Evolutionary conservation across 2,329 filamentous ascomycete species (phyloP), one percentile per base, ranked within the genome.

Genomic region (Colletotrichum cereale): DNA sequence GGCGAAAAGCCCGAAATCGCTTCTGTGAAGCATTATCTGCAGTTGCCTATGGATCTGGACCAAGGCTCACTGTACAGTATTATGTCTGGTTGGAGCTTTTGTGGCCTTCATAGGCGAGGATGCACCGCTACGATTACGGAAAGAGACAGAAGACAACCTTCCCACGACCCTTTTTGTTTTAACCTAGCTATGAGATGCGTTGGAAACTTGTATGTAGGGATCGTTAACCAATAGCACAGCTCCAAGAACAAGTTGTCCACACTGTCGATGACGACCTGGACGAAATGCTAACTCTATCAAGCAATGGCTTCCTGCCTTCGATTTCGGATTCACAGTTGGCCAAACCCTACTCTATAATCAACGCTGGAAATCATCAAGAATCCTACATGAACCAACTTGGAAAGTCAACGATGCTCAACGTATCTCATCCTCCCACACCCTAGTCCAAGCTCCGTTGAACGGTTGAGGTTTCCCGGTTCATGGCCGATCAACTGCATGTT

Each of bases 401-500:
- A 24, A 47, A 24, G 7, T 2, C 12, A 14, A 12, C 3, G 8
- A 48, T 48, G 10, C 44, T 48, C 44, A 48, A 48, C n/a, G n/a
- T 26, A 26, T 5, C n/a, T 18, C 24, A 24, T 52, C 21, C 21
- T 34, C 40, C 24, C 11, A 24, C 5, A 36, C 34, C 38, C 56
- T 56, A 16, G 50, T 31, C 24, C 21, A 36, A 48, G 34, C 52
- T 64, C 34, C 38, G 16, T 42, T 44, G n/a, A n/a, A n/a, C 68
- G 64, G 64, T 53, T 58, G 64, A 71, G 34, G 64, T 67, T 58
- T 64, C 42, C 58, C 66, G 50, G 50, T 48, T 40, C 29, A 31
- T 16, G 40, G 40, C 42, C 48, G 36, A 29, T 21, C 11, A 48
- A 18, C 31, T 24, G 24, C 40, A 21, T 21, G 5, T 42, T 18